These are phyloP conservation scores for Xylaria sp. DNA, from an alignment of 2,329 filamentous ascomycete genomes.

Conservation along the genomic window DNA sequence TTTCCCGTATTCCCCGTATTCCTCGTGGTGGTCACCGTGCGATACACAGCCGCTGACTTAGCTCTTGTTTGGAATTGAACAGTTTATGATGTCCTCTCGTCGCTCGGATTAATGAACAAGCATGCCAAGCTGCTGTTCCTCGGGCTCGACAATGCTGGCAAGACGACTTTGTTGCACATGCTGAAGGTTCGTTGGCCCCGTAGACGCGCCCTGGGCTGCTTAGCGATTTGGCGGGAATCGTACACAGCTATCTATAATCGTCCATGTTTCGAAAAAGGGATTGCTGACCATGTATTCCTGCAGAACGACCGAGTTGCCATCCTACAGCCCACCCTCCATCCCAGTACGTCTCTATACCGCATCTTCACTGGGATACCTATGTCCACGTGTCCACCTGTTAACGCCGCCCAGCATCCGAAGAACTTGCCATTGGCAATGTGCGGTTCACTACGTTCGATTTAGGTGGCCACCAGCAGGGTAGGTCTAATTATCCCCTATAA, in stretches of 20 bases:
- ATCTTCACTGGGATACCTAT: slow-evolving; percentile 4
- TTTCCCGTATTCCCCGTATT: neutral
- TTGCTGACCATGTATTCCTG: slow-evolving; percentile 10
- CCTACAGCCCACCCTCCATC: slow-evolving; percentile 87
- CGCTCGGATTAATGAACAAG: slow-evolving; percentile 89
- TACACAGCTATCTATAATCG: slow-evolving; percentile 2
- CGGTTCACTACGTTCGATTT: slow-evolving; percentile 95
- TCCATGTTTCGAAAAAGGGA: neutral
- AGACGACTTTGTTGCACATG: slow-evolving; percentile 94
- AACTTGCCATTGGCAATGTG: slow-evolving; percentile 89
- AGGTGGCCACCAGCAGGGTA: slow-evolving; percentile 90
- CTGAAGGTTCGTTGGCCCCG: slow-evolving; percentile 69
- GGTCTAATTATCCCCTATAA: slow-evolving; percentile 22
- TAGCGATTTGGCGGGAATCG: neutral
- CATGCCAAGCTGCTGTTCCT: slow-evolving; percentile 94
- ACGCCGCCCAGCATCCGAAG: slow-evolving; percentile 71
- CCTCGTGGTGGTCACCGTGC: slow-evolving; percentile 1
- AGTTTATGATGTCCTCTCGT: slow-evolving; percentile 91
- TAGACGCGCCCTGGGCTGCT: neutral
- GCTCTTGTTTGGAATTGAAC: slow-evolving; percentile 24
- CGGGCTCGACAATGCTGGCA: slow-evolving; percentile 91
- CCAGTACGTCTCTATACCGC: slow-evolving; percentile 63
- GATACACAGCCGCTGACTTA: slow-evolving; percentile 29
- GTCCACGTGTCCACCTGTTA: slow-evolving; percentile 30
- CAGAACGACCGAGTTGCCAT: slow-evolving; percentile 93